phyloP scores from a whole-genome alignment of 768 basidiomycete genomes.

The Termitomyces sp. region DNA sequence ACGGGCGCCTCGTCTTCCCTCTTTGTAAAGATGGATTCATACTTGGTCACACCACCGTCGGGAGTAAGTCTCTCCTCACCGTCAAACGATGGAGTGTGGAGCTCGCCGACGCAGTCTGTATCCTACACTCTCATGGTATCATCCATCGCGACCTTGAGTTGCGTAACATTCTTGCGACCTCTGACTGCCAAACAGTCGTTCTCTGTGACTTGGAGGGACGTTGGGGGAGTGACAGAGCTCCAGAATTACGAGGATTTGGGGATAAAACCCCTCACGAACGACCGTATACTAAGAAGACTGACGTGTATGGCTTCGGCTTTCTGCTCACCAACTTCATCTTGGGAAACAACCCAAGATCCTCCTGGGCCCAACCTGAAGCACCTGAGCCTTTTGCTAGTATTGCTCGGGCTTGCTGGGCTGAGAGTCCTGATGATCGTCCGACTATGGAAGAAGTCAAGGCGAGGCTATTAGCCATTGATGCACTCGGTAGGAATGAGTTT shows the following conservation, averaged over 20 bases:
- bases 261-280: neutral
- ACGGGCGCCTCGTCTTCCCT: constrained; percentile 6
- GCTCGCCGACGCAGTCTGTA: constrained; percentile 5
- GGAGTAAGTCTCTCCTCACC: neutral
- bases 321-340: neutral
- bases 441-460: constrained; percentile 5
- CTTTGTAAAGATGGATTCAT: neutral
- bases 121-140: constrained; percentile 4
- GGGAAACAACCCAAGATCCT: neutral
- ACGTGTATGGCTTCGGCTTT: constrained; percentile 4
- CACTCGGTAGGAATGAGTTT: neutral
- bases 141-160: constrained; percentile 4
- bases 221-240: neutral
- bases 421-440: constrained; percentile 4
- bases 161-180: constrained; percentile 1
- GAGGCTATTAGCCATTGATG: neutral
- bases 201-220: constrained; percentile 6
- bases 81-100: neutral
- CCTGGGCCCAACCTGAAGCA: neutral
- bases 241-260: neutral
- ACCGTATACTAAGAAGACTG: constrained; percentile 2
- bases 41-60: neutral
- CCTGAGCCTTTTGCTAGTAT: constrained; percentile 4
- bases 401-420: neutral
- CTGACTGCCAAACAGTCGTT: neutral